Evolutionary conservation across 352 stramenopile species (phyloP), one percentile per base, ranked within the genome.

Genomic region (Bremia lactucae): DNA sequence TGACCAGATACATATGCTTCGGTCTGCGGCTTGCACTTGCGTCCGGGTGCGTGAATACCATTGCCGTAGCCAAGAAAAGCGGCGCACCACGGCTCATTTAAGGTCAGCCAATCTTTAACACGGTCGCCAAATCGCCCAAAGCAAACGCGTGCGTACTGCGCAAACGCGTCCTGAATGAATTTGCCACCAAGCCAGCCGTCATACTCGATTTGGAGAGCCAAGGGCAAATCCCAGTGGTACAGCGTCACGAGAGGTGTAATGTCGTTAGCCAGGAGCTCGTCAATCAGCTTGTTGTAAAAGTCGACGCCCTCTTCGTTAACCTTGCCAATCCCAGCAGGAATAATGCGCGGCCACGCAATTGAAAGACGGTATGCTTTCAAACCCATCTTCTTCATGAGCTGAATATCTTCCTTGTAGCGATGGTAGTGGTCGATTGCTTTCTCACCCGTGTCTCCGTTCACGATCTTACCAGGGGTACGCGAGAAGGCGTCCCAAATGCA

Each of bases 221-320:
- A 61, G 10, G 91, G 91, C 16, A 97, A 52, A 66, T 97, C 94
- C 94, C 94, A 97, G 62, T 98, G 94, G 58, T 96, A 98, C 3
- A 98, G 54, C 15, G 92, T 97, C 16, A 96, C 76, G 15, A 88
- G 63, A n/a, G 89, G 92, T 38, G 76, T 69, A 47, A 97, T 97
- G 51, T 57, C 68, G 22, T 74, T 61, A 23, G 49, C 64, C n/a
- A 95, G 20, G 7, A 97, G 64, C 23, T 72, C 62, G 49, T 96
- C 61, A 47, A 97, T 93, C 1, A 97, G 50, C 4, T 72, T 49
- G 50, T 92, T 83, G 67, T 97, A 97, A 62, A 96, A 96, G 8
- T 61, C 43, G 6, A 97, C 66, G 20, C 89, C 89, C 20, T 75
- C 64, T 29, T 79, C 63, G 55, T 96, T 97, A 26, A 93, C 63